Base-by-base conservation (phyloP, 2,329 filamentous ascomycete genomes). In the Zasmidium cellare region DNA sequence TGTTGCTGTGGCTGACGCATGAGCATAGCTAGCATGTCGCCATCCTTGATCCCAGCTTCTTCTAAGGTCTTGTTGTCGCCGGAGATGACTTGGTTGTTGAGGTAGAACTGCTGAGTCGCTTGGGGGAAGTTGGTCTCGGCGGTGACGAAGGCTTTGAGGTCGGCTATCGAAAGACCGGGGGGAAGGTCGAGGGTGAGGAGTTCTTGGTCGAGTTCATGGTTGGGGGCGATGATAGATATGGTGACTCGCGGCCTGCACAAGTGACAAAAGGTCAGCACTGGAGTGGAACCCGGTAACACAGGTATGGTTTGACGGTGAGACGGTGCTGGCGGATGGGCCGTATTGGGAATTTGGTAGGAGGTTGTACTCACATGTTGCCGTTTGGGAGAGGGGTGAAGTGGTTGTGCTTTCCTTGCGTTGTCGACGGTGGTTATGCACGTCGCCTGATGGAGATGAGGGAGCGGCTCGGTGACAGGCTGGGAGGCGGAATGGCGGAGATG, bases 21-120 rank as follows among this genome's bases (percentile, higher is more conserved):
- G 72, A 96, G 89, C 66, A 97, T 84, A 25, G 90, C 91, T 64
- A 99, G 80, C 90, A 99, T 92, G 71, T 97, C 94, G 55, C 91
- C 91, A 76, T 97, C 91, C 50, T 81, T 84, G 67, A 99, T 89
- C 45, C 88, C 84, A 28, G 92, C 83, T 68, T 93, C 83, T 65
- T 92, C 85, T 71, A 99, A 84, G 2, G 92, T 96, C 74, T 92
- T 89, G 58, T 83, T 76, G 68, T 92, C 88, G 75, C 92, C 87
- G 65, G 80, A 83, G 55, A 99, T 85, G 45, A 92, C 84, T 64
- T 86, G 84, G 64, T 93, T 94, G 74, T 97, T 96, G 78, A 93
- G 89, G 77, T 94, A 96, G 71, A 97, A 87, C 71, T 91, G 87
- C 74, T 97, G 92, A 48, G 88, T 82, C 46, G 81, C 79, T 18